Conservation (phyloP, 306 rosid genomes). For the Pyrus bretschneideri region DNA sequence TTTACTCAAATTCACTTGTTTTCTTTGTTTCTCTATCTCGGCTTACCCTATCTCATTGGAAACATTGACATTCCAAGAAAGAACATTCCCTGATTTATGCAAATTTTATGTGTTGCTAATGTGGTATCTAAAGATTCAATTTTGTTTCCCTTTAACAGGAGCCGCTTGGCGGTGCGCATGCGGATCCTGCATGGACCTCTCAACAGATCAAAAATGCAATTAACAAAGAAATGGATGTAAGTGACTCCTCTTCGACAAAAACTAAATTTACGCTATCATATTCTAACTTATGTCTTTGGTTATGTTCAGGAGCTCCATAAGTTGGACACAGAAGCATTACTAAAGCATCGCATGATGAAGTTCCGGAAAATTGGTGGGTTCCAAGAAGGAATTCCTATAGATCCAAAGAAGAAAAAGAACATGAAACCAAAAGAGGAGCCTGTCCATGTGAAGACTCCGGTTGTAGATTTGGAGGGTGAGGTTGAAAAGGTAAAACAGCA, state of each 20-base stretch:
- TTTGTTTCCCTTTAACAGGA: slow-evolving; percentile 51
- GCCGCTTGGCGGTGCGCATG: slow-evolving; percentile 94
- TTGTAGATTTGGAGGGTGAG: slow-evolving; percentile 41
- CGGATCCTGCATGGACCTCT: slow-evolving; percentile 78
- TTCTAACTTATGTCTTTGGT: slow-evolving; percentile 19
- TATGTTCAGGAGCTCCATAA: slow-evolving; percentile 58
- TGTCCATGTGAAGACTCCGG: slow-evolving; percentile 23
- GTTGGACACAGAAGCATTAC: slow-evolving; percentile 52
- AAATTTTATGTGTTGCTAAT: background rate
- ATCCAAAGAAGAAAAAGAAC: slow-evolving; percentile 48
- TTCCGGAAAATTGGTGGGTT: slow-evolving; percentile 79
- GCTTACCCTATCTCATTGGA: background rate
- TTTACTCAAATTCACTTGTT: background rate
- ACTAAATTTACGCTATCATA: slow-evolving; percentile 6
- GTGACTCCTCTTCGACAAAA: slow-evolving; percentile 28
- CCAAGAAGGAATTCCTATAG: slow-evolving; percentile 68
- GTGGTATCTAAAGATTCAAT: slow-evolving; percentile 2
- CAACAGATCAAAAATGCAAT: slow-evolving; percentile 72
- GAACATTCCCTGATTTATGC: background rate
- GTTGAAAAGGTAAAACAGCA: slow-evolving; percentile 53
- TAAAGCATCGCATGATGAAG: slow-evolving; percentile 67
- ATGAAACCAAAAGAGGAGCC: slow-evolving; percentile 69
- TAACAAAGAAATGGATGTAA: slow-evolving; percentile 75
- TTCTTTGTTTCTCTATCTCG: background rate
- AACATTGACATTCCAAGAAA: background rate